These are phyloP conservation scores for Exobasidium cylindrosporum DNA, from an alignment of 1,284 basidiomycete species.

Conservation along the genomic window DNA sequence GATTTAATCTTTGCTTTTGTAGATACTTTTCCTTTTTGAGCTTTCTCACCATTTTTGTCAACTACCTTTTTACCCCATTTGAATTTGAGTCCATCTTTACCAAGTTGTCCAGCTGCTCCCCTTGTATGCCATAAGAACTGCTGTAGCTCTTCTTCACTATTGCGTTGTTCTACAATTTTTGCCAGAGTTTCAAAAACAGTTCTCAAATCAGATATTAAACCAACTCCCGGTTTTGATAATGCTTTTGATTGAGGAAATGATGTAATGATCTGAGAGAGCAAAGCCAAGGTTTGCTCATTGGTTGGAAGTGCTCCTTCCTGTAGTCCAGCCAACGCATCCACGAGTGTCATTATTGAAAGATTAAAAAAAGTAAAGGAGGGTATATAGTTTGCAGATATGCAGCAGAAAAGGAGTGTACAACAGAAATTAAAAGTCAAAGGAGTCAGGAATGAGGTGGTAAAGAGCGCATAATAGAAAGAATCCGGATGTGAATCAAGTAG, in stretches of 20 bases:
- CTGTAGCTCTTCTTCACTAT: conserved; percentile 18
- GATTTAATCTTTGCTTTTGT: conserved; percentile 1
- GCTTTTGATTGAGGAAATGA: background rate
- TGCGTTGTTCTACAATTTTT: conserved; percentile 9
- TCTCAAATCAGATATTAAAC: conserved; percentile 10
- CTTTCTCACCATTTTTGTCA: background rate
- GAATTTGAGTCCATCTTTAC: conserved; percentile 6
- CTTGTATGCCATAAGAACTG: conserved; percentile 14
- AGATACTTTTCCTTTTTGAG: conserved; percentile 5
- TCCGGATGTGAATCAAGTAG: no score
- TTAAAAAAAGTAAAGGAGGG: no score
- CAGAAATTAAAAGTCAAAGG: no score
- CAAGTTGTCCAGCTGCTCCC: conserved; percentile 8
- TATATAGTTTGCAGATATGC: background rate
- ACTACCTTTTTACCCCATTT: conserved; percentile 4
- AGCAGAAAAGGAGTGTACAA: background rate
- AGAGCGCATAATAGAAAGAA: no score
- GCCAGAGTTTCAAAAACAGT: background rate
- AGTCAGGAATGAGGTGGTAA: no score
- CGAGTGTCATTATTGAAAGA: conserved; percentile 16
- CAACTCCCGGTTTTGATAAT: conserved; percentile 3
- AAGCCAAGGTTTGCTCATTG: conserved; percentile 6
- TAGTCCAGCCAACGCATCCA: conserved; percentile 18
- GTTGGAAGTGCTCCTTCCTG: conserved; percentile 18
- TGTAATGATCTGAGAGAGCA: background rate